Conservation (phyloP, 139 green algal species). For the Nannochloris sp. region DNA sequence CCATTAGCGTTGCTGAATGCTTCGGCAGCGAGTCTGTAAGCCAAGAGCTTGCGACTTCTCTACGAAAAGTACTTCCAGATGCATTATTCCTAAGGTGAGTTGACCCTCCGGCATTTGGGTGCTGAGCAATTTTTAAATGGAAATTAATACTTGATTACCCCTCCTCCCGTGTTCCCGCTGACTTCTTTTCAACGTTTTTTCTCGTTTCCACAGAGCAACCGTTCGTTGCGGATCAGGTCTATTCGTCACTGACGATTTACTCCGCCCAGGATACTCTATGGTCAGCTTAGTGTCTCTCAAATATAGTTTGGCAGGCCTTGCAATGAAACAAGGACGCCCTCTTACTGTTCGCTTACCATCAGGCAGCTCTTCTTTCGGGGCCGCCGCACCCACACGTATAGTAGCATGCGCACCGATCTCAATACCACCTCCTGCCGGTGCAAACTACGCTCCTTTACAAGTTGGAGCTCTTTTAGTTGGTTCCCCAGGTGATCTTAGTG, state of each 20-base stretch:
- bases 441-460: background rate
- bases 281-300: constrained; percentile 12
- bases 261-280: background rate
- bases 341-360: background rate
- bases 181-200: background rate
- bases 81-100: background rate
- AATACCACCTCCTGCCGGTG: background rate
- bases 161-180: background rate
- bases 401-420: constrained; percentile 5
- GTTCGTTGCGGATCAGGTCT: constrained; percentile 16
- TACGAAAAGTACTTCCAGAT: background rate
- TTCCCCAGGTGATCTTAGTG: background rate
- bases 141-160: background rate
- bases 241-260: constrained; percentile 20
- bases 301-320: constrained; percentile 7
- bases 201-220: constrained; percentile 1
- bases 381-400: background rate
- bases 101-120: background rate
- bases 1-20: background rate
- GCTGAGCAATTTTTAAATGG: background rate
- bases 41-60: background rate
- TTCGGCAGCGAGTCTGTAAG: constrained; percentile 1
- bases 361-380: background rate
- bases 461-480: constrained; percentile 22
- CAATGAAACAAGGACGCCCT: constrained; percentile 1